phyloP scores from a whole-genome alignment of 768 basidiomycete genomes.

The Lentinula edodes region DNA sequence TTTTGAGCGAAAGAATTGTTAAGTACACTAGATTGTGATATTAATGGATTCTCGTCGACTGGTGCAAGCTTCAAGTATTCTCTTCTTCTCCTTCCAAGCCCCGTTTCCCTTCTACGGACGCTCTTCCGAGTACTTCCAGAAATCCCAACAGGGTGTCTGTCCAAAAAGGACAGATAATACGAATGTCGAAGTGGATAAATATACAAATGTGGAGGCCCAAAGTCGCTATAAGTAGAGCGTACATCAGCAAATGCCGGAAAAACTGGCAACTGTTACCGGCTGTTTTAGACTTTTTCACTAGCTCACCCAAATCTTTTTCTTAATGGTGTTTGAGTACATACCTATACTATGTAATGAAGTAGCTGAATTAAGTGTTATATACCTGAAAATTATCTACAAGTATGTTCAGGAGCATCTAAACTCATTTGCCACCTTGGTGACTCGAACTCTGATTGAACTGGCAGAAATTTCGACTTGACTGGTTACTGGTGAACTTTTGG shows the following conservation, averaged over 20 bases:
- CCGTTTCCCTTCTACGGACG: neutral
- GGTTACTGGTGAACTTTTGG: too few relatives aligned
- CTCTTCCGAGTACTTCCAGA: neutral
- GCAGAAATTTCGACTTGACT: neutral
- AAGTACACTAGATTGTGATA: neutral
- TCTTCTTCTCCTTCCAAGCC: neutral
- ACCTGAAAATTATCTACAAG: too few relatives aligned
- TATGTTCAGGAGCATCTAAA: too few relatives aligned
- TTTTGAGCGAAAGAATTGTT: neutral
- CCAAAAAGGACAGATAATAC: neutral
- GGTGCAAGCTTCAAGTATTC: neutral
- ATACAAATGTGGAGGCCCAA: neutral
- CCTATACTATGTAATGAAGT: too few relatives aligned
- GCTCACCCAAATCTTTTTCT: too few relatives aligned
- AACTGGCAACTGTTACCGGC: too few relatives aligned
- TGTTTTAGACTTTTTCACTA: too few relatives aligned
- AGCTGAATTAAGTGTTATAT: too few relatives aligned
- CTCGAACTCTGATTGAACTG: neutral
- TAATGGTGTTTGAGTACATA: too few relatives aligned
- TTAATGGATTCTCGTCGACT: neutral
- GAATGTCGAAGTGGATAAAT: conserved; percentile 4
- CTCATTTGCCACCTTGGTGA: neutral
- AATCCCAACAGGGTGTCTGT: neutral
- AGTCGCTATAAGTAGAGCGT: neutral
- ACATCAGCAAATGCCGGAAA: too few relatives aligned